Base-by-base conservation (phyloP, 164 flowering plant species). In the Chimonanthus praecox region DNA sequence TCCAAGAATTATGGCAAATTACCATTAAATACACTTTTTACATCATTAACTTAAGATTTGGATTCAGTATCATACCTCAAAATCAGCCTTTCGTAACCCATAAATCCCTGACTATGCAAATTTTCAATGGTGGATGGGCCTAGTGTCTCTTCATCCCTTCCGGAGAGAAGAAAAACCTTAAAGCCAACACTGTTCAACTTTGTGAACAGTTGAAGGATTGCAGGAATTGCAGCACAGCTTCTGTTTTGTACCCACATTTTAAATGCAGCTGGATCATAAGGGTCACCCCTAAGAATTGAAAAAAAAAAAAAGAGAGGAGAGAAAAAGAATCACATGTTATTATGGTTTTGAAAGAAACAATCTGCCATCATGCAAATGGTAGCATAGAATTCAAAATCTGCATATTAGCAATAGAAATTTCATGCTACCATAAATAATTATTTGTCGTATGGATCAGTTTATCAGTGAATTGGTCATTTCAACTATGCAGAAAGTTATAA, bases 121-220 rank as follows among this genome's bases (percentile, higher is more conserved):
- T 93, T 93, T 2, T 77, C 70, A 13, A 68, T 21, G 5, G 98
- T 93, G 64, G 79, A 69, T 68, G 80, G 76, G 0, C 84, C 83
- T n/a, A 91, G 77, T 3, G 85, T 86, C n/a, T 81, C 88, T 78
- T 83, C 86, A 58, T 88, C 89, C 79, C 98, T 88, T 1, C 98
- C 97, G 0, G 94, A 87, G 20, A 93, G 60, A 2, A 91, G 82
- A 62, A 93, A 79, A 2, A 91, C 90, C 76, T 88, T 89, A 69
- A 88, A 88, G 6, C 94, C 96, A 5, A 49, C 65, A 2, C 62
- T 71, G 1, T 86, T 50, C 84, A 93, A 69, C 71, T 71, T 84
- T 58, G 54, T 78, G 70, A 88, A 93, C 80, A 90, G 61, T 43
- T 21, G 62, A 3, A 80, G 80, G 46, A 88, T 80, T 0, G 78